Conservation (phyloP, 768 basidiomycete species). For the Fistulinella prunicolor region DNA sequence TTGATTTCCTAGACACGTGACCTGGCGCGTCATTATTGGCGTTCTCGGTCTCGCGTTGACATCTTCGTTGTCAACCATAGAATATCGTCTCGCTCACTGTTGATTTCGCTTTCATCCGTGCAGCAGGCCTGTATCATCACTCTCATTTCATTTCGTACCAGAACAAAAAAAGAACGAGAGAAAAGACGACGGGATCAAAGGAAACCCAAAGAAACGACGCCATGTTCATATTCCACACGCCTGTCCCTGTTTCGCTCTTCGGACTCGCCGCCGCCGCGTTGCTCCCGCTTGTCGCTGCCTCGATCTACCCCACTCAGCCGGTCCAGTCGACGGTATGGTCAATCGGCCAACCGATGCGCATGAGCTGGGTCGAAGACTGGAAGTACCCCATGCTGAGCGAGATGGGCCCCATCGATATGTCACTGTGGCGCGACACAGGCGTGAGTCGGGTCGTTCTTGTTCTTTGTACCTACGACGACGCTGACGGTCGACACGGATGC, state of each 20-base stretch:
- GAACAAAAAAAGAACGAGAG: not conserved
- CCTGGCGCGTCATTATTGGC: constrained; percentile 12
- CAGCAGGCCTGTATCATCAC: constrained; percentile 30
- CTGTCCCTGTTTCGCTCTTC: not conserved
- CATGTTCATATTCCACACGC: constrained; percentile 5
- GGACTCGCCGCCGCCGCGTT: not conserved
- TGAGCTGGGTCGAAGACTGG: constrained; percentile 53
- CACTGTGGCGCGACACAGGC: constrained; percentile 43
- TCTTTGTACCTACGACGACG: not conserved
- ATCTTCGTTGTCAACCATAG: not conserved
- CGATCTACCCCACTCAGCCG: constrained; percentile 52
- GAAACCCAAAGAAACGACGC: no score
- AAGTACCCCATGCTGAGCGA: constrained; percentile 38
- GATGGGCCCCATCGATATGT: constrained; percentile 44
- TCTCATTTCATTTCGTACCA: not conserved
- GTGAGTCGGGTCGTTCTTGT: constrained; percentile 25
- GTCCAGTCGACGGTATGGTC: constrained; percentile 42
- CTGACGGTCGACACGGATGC: no score
- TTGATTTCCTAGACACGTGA: constrained; percentile 31
- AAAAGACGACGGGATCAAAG: no score
- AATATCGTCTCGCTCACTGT: constrained; percentile 2
- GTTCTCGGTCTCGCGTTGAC: no score
- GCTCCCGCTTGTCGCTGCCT: constrained; percentile 27
- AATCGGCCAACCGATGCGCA: constrained; percentile 39
- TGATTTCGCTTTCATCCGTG: constrained; percentile 4